Conservation (phyloP, 2,329 filamentous ascomycete species). For the Colletotrichum acutatum region DNA sequence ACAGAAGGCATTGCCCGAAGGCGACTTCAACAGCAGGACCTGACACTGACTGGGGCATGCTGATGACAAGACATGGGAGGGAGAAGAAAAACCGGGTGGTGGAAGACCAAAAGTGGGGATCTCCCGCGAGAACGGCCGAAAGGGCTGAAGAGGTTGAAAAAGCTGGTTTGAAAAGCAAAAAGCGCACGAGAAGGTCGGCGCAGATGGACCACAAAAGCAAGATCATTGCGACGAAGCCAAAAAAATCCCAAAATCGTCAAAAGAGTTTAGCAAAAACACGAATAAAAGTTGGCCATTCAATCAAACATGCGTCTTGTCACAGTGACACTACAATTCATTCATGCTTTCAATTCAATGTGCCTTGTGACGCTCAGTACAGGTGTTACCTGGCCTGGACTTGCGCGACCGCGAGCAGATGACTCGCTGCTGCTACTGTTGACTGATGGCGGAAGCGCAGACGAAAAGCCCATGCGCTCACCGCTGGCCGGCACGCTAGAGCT, state of each 20-base stretch:
- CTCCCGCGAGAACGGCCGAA: conserved; percentile 13
- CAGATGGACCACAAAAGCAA: conserved; percentile 15
- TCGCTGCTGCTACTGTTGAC: neutral
- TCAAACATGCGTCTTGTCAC: conserved; percentile 1
- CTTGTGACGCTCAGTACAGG: neutral
- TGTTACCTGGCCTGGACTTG: neutral
- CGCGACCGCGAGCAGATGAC: neutral
- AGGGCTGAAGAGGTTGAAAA: conserved; percentile 19
- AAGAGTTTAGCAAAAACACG: conserved; percentile 32
- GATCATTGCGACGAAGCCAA: conserved; percentile 14
- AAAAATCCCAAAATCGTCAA: conserved; percentile 34
- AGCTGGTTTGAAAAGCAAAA: neutral
- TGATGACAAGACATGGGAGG: neutral
- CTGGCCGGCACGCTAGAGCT: neutral
- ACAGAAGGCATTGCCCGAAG: conserved; percentile 34
- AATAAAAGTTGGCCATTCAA: conserved; percentile 36
- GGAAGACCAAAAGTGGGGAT: conserved; percentile 32
- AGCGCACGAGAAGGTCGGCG: neutral
- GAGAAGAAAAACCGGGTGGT: neutral
- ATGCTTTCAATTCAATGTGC: neutral
- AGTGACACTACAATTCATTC: neutral
- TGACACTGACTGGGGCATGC: conserved; percentile 24
- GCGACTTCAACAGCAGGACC: conserved; percentile 32
- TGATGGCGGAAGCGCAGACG: conserved; percentile 14
- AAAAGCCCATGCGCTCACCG: conserved; percentile 28